Evolutionary conservation across 441 rosid species (phyloP), one percentile per base, ranked within the genome.

Genomic region (Theobroma grandiflorum): DNA sequence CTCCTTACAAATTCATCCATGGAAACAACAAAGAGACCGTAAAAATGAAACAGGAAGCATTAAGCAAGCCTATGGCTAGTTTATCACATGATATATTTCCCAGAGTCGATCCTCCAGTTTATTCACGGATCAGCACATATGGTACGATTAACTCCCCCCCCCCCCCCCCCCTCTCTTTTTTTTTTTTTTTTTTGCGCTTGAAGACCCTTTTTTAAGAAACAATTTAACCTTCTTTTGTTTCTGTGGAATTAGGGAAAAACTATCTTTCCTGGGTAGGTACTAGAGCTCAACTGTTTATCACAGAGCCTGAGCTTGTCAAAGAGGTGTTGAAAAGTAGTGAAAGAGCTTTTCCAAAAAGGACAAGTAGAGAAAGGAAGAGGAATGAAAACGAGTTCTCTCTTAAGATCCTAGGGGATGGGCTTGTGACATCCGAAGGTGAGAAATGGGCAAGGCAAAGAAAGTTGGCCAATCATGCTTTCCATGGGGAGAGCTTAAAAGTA

Each of bases 401-500:
- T 43, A 83, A 80, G 82, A 57, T 88, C 2, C 11, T 85, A 6
- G 91, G 87, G 15, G 78, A 85, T 65, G 91, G 91, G 2, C 78
- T 87, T 33, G 73, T 58, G 3, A 53, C 75, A 11, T 35, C 88
- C 3, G 75, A 79, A 0, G 84, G 85, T 14, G 85, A 79, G 20
- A 89, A 84, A 78, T 87, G 89, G 91, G 53, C 58, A 10, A 87
- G 79, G 81, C 77, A 79, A 16, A 82, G 89, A 35, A 86, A 82
- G 57, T 38, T 87, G n/a, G 90, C 90, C 14, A 83, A 85, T 15
- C 14, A 76, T 65, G 85, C 85, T 80, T 88, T 88, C 55, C 82
- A 86, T 42, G 78, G 40, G 1, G 88, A 77, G 67, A 82, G 55
- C 75, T 80, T 83, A 64, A 83, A 85, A 58, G 88, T 84, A 79